Evolutionary conservation across 2,329 filamentous ascomycete species (phyloP), one percentile per base, ranked within the genome.

Genomic region (Aureobasidium zeae): DNA sequence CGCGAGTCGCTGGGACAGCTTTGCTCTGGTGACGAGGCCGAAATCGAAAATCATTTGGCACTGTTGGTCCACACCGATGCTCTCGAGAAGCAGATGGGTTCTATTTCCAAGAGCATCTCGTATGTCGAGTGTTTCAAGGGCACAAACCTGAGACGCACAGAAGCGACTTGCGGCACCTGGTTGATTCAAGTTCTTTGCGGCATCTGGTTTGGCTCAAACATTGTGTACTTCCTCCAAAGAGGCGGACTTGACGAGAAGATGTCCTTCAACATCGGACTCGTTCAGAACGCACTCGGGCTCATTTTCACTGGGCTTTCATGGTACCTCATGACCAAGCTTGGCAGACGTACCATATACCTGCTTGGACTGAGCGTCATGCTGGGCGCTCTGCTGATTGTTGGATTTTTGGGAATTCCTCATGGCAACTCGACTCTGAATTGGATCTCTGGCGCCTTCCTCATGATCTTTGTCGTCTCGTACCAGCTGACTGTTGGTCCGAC

Each of bases 401-500:
- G 55, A 17, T 49, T 48, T 28, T 43, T 52, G n/a, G 49, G 49
- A 5, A 49, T 56, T 6, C 36, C 36, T n/a, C 7, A 5, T 9
- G 20, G 9, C 25, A 47, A 47, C 30, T 30, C 22, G 6, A 50
- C 49, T 10, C 51, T 52, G 1, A 47, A 52, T n/a, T 56, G 52
- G 54, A 55, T 36, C 16, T 53, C 57, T n/a, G 55, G 49, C 13
- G 37, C 50, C 5, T 45, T 57, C 41, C 30, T 57, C 12, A 24
- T 57, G 10, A 32, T 56, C 44, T 59, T 48, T 49, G 48, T 43
- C 0, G 70, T 74, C 42, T 59, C 70, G 2, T 77, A 76, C 56
- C 71, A 72, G 58, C 64, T 71, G 44, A 71, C 71, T 1, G 65
- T 76, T 10, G 75, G 74, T 21, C 47, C 47, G 13, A 44, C 46